Evolutionary conservation across 768 basidiomycete genomes (phyloP), one percentile per base, ranked within the genome.

Genomic region (Lactifluus hygrophoroides): DNA sequence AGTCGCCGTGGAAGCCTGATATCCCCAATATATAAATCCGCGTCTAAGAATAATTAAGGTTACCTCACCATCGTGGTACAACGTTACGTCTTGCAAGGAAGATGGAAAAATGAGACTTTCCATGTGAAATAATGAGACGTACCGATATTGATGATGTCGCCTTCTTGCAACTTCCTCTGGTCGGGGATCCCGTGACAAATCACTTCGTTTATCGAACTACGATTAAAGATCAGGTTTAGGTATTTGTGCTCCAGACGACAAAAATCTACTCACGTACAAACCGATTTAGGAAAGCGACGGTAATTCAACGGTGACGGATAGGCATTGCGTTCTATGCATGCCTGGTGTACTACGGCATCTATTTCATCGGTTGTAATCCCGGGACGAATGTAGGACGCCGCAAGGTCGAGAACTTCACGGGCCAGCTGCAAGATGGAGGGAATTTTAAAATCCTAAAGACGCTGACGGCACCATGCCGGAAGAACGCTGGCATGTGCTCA

Each of bases 131-230:
- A 51, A 30, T 58, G 40, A 52, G 56, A 69, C 76, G 58, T 61
- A 86, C 90, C 94, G 52, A 99, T 83, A 72, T 99, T 99, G 69
- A 98, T 76, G 64, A 98, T 98, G 73, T 99, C 96, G 17, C 96
- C 96, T 64, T 97, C 91, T 66, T 79, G 79, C 63, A 94, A 71
- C 66, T 83, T 86, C 61, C 89, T 75, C 68, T 87, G 78, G 74
- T 95, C 92, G 37, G 94, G 94, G 61, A 95, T 94, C 56, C 95
- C 96, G 70, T 99, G 96, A 71, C 96, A 98, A 66, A 99, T 94
- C 51, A 82, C 88, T 72, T 98, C 95, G 70, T 99, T 99, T 23
- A 98, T 73, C 42, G 92, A 94, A 21, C 90, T 90, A 64, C 45
- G 46, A 54, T 28, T 37, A 28, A 25, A n/a, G 11, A 27, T 56